Evolutionary conservation across 495 filamentous ascomycete species (phyloP).

Genomic region (Chaetomidium leptoderma): DNA sequence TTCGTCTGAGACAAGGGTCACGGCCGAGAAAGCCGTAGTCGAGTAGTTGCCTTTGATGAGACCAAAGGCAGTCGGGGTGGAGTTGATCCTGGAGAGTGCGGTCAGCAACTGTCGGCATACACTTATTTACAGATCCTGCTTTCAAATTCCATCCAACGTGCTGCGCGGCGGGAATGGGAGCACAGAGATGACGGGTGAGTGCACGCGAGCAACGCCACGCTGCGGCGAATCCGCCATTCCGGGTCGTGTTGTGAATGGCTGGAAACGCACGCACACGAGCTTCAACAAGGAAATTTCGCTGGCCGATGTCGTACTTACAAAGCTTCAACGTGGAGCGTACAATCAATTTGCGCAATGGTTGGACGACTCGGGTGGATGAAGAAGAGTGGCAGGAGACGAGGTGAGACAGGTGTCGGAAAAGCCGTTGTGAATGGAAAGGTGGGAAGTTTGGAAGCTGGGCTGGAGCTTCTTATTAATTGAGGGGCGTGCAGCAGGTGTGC

Average conservation of each 20-base stretch:
- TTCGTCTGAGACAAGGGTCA: slow-evolving; percentile 65
- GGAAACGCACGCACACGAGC: no score
- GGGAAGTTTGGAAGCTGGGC: slow-evolving; percentile 16
- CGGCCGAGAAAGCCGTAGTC: slow-evolving; percentile 72
- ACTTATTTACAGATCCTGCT: neutral
- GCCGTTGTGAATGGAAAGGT: slow-evolving; percentile 7
- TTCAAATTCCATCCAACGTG: neutral
- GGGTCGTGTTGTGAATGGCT: slow-evolving; percentile 10
- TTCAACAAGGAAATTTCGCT: neutral
- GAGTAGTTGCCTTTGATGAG: slow-evolving; percentile 58
- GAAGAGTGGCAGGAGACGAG: neutral
- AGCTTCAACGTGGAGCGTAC: neutral
- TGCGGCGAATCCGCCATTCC: neutral
- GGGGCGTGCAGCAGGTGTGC: slow-evolving; percentile 21
- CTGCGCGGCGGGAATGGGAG: neutral
- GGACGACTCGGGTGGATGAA: neutral
- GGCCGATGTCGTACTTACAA: slow-evolving; percentile 7
- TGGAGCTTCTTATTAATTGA: slow-evolving; percentile 30
- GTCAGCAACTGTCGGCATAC: slow-evolving; percentile 5
- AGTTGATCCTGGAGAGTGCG: neutral
- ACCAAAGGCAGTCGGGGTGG: slow-evolving; percentile 56
- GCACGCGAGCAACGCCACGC: slow-evolving; percentile 7
- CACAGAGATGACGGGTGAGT: neutral
- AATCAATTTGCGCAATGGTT: slow-evolving; percentile 6
- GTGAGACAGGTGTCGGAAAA: slow-evolving; percentile 6